Conservation (phyloP, 2,329 filamentous ascomycete species). For the Zalaria obscura region DNA sequence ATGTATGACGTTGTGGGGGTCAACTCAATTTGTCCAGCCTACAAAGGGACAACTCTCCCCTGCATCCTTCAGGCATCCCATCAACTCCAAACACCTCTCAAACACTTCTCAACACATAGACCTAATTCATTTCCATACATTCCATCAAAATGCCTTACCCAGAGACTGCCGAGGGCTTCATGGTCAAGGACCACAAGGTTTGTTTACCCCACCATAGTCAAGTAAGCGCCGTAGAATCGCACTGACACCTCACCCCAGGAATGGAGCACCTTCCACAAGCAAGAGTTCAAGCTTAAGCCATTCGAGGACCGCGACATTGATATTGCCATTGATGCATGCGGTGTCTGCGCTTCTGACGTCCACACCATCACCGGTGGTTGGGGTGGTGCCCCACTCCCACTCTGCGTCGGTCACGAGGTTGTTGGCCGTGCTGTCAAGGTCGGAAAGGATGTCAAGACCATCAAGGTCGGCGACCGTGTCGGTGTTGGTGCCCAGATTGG, state of each 20-base stretch:
- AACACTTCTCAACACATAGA: not conserved
- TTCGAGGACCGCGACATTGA: constrained; percentile 82
- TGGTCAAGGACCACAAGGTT: constrained; percentile 43
- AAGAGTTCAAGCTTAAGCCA: constrained; percentile 64
- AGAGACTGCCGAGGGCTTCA: constrained; percentile 35
- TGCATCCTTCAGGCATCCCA: not conserved
- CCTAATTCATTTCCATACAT: not conserved
- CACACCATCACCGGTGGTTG: constrained; percentile 43
- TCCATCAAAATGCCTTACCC: constrained; percentile 32
- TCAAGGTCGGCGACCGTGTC: constrained; percentile 30
- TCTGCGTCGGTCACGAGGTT: constrained; percentile 53
- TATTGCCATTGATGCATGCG: constrained; percentile 71
- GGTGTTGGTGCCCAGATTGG: constrained; percentile 33
- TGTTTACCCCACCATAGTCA: constrained; percentile 21
- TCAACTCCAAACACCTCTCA: not conserved
- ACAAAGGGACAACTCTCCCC: constrained; percentile 1
- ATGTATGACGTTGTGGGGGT: not conserved
- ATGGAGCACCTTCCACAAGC: constrained; percentile 7
- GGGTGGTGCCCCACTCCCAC: constrained; percentile 47
- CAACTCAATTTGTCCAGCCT: constrained; percentile 1
- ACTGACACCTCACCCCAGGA: not conserved
- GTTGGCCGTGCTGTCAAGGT: constrained; percentile 35
- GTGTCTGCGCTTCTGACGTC: constrained; percentile 38
- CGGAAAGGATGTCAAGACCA: constrained; percentile 33
- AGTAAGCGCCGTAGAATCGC: constrained; percentile 12